Conservation (phyloP, 176 grass and related monocot species). For the Oryza rufipogon region DNA sequence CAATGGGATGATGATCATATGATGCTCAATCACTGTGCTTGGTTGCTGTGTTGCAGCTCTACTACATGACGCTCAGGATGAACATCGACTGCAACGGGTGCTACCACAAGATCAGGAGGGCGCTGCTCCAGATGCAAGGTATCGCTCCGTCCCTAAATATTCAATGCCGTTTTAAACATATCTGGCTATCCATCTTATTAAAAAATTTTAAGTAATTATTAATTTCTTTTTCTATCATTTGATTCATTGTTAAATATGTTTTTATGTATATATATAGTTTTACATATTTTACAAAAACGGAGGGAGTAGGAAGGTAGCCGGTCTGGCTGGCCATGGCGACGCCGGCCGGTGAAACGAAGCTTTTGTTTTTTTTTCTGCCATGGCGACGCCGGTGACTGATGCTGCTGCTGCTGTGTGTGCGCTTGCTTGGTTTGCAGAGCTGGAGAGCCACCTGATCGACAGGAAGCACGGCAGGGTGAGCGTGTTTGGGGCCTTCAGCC, state of each 20-base stretch:
- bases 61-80: constrained; percentile 83
- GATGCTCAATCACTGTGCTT: background rate
- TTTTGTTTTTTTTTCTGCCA: background rate
- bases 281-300: no score
- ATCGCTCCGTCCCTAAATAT: no score
- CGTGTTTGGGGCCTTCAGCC: constrained; percentile 65
- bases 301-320: no score
- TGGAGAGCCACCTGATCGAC: constrained; percentile 78
- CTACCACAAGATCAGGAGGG: constrained; percentile 76
- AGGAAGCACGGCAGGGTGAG: constrained; percentile 76
- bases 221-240: no score
- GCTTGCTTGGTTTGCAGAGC: constrained; percentile 42
- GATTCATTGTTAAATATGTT: no score
- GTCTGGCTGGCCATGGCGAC: no score
- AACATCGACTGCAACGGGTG: constrained; percentile 98
- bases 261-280: no score
- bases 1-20: background rate
- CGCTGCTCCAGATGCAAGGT: constrained; percentile 89
- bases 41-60: constrained; percentile 43
- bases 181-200: no score
- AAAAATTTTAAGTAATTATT: no score
- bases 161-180: no score
- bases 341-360: background rate
- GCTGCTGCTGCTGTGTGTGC: no score
- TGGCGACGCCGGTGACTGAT: background rate